phyloP scores from a whole-genome alignment of 208 protist genomes.

The Endotrypanum monterogeii region DNA sequence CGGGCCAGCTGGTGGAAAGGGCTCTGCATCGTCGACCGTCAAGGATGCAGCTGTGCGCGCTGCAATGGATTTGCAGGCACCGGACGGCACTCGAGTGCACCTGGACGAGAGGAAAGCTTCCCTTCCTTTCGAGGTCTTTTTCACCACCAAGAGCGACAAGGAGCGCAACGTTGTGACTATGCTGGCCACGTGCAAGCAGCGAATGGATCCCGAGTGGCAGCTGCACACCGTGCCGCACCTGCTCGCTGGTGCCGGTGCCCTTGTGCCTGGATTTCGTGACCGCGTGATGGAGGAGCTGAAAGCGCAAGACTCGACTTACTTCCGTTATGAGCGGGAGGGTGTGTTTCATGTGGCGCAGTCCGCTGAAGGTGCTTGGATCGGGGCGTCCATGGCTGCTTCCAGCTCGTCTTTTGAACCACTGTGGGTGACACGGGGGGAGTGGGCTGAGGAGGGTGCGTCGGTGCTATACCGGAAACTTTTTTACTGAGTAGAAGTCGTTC shows the following conservation, averaged over 20 bases:
- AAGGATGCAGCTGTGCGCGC: background rate
- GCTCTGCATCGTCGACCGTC: background rate
- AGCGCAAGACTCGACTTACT: constrained; percentile 74
- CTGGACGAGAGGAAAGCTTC: constrained; percentile 23
- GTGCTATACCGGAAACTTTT: constrained; percentile 79
- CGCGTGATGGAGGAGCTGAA: constrained; percentile 64
- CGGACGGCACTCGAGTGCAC: constrained; percentile 25
- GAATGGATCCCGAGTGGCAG: constrained; percentile 79
- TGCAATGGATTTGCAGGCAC: constrained; percentile 18
- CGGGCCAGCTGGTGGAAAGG: background rate
- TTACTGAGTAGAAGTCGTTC: constrained; percentile 29
- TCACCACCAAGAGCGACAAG: constrained; percentile 22
- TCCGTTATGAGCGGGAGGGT: constrained; percentile 68
- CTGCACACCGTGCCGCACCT: constrained; percentile 71
- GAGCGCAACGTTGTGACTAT: constrained; percentile 47
- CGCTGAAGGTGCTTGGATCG: constrained; percentile 68
- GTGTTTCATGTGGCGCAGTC: constrained; percentile 32
- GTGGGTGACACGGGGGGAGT: constrained; percentile 77
- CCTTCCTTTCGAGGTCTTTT: constrained; percentile 66
- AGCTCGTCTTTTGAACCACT: constrained; percentile 79
- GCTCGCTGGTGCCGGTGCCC: constrained; percentile 51
- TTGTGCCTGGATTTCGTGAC: constrained; percentile 50
- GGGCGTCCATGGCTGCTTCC: constrained; percentile 74
- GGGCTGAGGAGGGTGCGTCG: constrained; percentile 72
- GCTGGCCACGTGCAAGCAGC: constrained; percentile 46